These are phyloP conservation scores for Ascochyta fabae DNA, from an alignment of 2,329 filamentous ascomycete genomes.

Conservation along the genomic window DNA sequence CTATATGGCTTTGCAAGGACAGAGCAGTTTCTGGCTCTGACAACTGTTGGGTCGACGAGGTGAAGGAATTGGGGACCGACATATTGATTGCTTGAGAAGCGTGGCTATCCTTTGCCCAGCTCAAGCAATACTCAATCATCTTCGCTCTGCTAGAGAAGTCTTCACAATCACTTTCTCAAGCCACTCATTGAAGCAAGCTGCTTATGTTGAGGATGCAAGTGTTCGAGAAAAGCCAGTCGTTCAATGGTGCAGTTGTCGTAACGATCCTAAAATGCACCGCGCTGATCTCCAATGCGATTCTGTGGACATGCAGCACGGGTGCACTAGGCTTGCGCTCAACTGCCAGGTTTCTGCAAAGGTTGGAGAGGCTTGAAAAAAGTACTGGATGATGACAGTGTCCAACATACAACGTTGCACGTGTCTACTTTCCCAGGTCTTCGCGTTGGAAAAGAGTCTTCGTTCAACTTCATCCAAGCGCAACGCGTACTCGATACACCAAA, in stretches of 20 bases:
- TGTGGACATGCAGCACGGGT: background rate
- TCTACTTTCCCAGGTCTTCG: background rate
- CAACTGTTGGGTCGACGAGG: constrained; percentile 45
- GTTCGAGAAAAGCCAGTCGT: background rate
- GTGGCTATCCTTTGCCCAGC: too few relatives aligned
- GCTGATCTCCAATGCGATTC: background rate
- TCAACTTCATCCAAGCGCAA: background rate
- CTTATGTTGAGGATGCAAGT: background rate
- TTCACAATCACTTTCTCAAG: background rate
- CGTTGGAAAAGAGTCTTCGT: too few relatives aligned
- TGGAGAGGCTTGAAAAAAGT: background rate
- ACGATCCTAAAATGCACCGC: background rate
- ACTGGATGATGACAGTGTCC: too few relatives aligned
- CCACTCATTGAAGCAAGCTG: background rate
- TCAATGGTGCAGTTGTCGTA: background rate
- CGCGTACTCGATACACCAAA: background rate
- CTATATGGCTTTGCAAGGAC: constrained; percentile 45
- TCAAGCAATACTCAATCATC: background rate
- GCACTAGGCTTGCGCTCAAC: background rate
- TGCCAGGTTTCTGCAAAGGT: background rate
- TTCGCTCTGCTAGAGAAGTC: background rate
- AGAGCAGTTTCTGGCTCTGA: constrained; percentile 26
- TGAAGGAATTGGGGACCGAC: constrained; percentile 41
- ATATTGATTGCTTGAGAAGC: constrained; percentile 39
- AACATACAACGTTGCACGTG: background rate